Percentiles rank a stretch among this genome's conserved stretches.
phyloP scores from a whole-genome alignment of 2,329 filamentous ascomycete species.

The Diaporthe citri region DNA sequence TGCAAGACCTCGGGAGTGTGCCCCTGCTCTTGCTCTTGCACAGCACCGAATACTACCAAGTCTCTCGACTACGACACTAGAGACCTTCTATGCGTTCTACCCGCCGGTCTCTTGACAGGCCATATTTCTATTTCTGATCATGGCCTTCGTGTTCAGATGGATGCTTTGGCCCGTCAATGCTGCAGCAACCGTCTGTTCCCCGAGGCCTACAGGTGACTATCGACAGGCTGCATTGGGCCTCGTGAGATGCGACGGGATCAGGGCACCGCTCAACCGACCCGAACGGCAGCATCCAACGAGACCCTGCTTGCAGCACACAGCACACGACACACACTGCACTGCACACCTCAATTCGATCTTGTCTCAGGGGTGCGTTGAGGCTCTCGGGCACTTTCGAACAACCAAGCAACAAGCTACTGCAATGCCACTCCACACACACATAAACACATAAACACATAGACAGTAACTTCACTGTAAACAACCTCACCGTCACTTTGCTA shows the following conservation, averaged over 20 bases:
- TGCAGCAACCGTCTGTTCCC: conserved; percentile 23
- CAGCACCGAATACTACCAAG: not conserved
- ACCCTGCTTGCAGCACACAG: conserved; percentile 17
- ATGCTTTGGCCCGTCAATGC: conserved; percentile 1
- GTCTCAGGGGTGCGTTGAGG: conserved; percentile 4
- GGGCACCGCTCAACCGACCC: conserved; percentile 1
- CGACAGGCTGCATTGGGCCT: conserved; percentile 33
- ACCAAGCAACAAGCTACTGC: conserved; percentile 37
- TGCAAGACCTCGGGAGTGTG: not conserved
- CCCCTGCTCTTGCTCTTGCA: not conserved
- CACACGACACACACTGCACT: not conserved
- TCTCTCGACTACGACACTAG: no score
- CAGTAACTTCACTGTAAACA: not conserved
- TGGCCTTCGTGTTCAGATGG: conserved; percentile 13
- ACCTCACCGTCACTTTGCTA: conserved; percentile 1
- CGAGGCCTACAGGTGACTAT: conserved; percentile 33
- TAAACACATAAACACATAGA: not conserved
- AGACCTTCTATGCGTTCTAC: conserved; percentile 5
- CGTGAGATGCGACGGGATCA: conserved; percentile 26
- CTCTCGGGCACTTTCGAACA: conserved; percentile 26
- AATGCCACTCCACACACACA: conserved; percentile 27
- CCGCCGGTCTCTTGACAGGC: not conserved
- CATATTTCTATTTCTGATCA: conserved; percentile 16
- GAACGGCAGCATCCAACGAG: conserved; percentile 7
- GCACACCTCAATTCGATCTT: not conserved